Evolutionary conservation across 306 rosid species (phyloP), one percentile per base, ranked within the genome.

Genomic region (Fragaria vesca): DNA sequence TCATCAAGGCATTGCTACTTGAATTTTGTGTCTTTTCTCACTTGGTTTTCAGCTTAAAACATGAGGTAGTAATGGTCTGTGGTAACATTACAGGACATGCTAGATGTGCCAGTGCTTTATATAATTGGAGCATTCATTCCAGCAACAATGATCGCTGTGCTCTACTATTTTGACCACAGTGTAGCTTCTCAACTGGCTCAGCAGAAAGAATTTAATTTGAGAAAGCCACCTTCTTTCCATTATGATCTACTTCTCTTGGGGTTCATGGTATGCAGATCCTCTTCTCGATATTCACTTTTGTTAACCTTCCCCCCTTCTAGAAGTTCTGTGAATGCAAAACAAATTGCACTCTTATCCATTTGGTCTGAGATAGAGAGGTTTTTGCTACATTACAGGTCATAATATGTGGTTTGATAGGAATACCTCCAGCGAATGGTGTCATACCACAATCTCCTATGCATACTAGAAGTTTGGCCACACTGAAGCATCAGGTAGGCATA

Each of bases 391-490:
- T 83, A 20, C 85, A 91, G 97, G 97, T 91, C 76, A 81, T 91
- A 68, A 48, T 91, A 83, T 91, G 97, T 73, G 97, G 97, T 69
- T 86, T 91, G 67, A 42, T 90, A 60, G 97, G 97, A 67, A 88
- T 91, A 66, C 97, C 97, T 51, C 94, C 94, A 66, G 80, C 97
- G 69, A 91, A 91, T 76, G 97, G 97, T 48, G 97, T 91, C 57
- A 90, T 91, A 81, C 97, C 97, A 46, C 97, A 91, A 79, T 91
- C 97, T 79, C 97, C 97, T 38, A 91, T 91, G 97, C 97, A 91
- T 79, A 91, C 93, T 36, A 91, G 82, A 82, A 83, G 91, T 76
- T 81, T 91, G 83, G 97, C 97, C 76, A 91, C 97, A 66, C 75
- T 90, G 72, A 91, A 91, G 79, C 97, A 90, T 79, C 93, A 87